phyloP scores from a whole-genome alignment of 352 stramenopile species.

The Globisporangium megalacanthum region DNA sequence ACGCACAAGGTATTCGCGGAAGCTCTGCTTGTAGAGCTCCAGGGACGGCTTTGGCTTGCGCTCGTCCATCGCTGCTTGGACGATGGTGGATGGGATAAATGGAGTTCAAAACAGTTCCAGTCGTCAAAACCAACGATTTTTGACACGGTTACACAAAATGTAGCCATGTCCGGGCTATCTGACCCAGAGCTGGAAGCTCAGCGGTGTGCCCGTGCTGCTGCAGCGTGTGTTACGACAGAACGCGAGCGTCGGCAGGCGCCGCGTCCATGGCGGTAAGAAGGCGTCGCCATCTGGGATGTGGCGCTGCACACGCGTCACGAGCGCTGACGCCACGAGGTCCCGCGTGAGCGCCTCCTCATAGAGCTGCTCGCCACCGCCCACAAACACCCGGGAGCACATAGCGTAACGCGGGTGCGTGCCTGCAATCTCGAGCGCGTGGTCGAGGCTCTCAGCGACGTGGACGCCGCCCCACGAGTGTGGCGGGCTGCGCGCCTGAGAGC shows the following conservation, averaged over 20 bases:
- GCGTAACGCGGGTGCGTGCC: constrained; percentile 26
- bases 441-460: constrained; percentile 27
- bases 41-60: constrained; percentile 42
- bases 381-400: constrained; percentile 39
- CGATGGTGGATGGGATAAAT: background rate
- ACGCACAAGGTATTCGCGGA: constrained; percentile 70
- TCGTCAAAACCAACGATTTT: constrained; percentile 3
- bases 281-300: constrained; percentile 39
- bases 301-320: constrained; percentile 54
- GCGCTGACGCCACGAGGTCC: constrained; percentile 43
- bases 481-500: constrained; percentile 6
- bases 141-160: background rate
- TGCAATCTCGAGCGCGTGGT: constrained; percentile 38
- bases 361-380: constrained; percentile 54
- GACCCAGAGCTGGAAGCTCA: constrained; percentile 16
- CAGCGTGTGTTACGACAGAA: constrained; percentile 14
- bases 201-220: background rate
- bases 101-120: background rate
- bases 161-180: constrained; percentile 2
- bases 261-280: constrained; percentile 56
- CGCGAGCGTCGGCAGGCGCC: constrained; percentile 27
- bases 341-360: constrained; percentile 50
- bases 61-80: background rate
- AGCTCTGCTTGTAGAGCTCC: constrained; percentile 79
- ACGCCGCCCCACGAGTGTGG: constrained; percentile 19